Percentiles rank a stretch among this genome's conserved stretches.
Evolutionary conservation across 1,284 basidiomycete genomes (phyloP).

Genomic region (Boletus semigastroideus): DNA sequence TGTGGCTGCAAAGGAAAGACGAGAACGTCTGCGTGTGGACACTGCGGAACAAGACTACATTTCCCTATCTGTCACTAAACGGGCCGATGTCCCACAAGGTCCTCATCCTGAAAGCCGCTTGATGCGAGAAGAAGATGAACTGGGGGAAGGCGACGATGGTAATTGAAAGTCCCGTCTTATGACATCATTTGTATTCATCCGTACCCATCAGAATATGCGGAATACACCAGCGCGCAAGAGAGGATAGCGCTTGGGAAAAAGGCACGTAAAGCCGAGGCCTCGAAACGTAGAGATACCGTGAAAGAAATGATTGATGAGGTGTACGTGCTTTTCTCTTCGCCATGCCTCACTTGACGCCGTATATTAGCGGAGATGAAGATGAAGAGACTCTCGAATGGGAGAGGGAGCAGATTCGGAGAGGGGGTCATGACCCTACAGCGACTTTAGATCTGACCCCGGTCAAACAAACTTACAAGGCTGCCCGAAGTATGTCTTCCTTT

Average conservation of each 20-base stretch:
- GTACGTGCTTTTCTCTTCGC: slow-evolving; percentile 44
- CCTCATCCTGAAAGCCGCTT: slow-evolving; percentile 91
- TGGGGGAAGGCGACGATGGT: slow-evolving; percentile 94
- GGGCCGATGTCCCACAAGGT: slow-evolving; percentile 54
- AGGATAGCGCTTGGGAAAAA: slow-evolving; percentile 86
- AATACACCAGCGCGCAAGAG: slow-evolving; percentile 87
- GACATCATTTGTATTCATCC: slow-evolving; percentile 11
- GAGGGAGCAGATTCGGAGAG: slow-evolving; percentile 79
- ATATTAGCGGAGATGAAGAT: slow-evolving; percentile 72
- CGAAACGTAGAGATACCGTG: slow-evolving; percentile 72
- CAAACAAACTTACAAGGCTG: slow-evolving; percentile 68
- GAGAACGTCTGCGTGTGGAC: slow-evolving; percentile 58
- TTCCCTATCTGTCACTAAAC: slow-evolving; percentile 69
- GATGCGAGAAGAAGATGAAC: slow-evolving; percentile 88
- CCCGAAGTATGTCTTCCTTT: slow-evolving; percentile 59
- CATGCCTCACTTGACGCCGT: slow-evolving; percentile 14
- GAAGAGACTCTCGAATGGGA: slow-evolving; percentile 94
- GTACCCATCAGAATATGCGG: slow-evolving; percentile 68
- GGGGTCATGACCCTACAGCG: slow-evolving; percentile 49
- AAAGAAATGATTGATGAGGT: slow-evolving; percentile 86
- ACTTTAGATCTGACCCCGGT: slow-evolving; percentile 30
- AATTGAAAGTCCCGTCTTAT: slow-evolving; percentile 25
- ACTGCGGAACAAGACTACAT: slow-evolving; percentile 76
- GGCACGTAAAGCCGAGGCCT: slow-evolving; percentile 74
- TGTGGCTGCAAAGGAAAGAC: slow-evolving; percentile 74